A percentile compares a stretch with the other conserved stretches of the same genome.
Conservation (phyloP, 768 basidiomycete genomes). For the Phylloporus sp. region DNA sequence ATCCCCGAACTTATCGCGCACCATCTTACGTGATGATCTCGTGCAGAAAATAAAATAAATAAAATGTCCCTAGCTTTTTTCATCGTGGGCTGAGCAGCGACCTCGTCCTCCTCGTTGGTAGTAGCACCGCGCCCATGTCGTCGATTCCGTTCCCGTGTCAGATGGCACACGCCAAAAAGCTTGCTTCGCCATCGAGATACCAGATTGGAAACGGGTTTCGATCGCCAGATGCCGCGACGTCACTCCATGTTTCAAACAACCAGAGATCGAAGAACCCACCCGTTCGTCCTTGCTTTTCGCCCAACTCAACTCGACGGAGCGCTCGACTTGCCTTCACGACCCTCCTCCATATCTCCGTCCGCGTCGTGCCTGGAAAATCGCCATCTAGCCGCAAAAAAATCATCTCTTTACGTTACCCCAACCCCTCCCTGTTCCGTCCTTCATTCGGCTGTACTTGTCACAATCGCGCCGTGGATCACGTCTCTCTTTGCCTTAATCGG, state of each 20-base stretch:
- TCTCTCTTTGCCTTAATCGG: not conserved
- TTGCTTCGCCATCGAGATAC: no score
- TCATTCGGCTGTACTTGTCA: not conserved
- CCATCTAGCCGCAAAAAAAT: not conserved
- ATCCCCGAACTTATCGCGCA: conserved; percentile 10
- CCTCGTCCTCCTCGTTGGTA: no score
- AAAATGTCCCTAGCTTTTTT: no score
- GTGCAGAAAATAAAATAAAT: no score
- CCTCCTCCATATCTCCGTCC: not conserved
- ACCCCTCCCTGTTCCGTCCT: not conserved
- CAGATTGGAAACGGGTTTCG: no score
- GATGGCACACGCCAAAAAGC: no score
- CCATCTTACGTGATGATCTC: not conserved
- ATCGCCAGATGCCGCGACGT: no score
- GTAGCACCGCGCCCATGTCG: no score
- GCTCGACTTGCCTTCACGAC: no score
- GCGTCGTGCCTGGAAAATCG: conserved; percentile 1
- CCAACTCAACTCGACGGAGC: not conserved
- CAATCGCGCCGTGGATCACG: not conserved
- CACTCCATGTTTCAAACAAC: conserved; percentile 1
- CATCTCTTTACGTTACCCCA: conserved; percentile 6
- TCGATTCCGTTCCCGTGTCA: no score
- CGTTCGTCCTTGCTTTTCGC: no score
- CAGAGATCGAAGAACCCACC: not conserved
- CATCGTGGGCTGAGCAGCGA: no score